Percentiles rank a stretch among this genome's conserved stretches.
These are phyloP conservation scores for Paraurostyla sp. DNA, from an alignment of 73 alveolate genomes.

Conservation along the genomic window DNA sequence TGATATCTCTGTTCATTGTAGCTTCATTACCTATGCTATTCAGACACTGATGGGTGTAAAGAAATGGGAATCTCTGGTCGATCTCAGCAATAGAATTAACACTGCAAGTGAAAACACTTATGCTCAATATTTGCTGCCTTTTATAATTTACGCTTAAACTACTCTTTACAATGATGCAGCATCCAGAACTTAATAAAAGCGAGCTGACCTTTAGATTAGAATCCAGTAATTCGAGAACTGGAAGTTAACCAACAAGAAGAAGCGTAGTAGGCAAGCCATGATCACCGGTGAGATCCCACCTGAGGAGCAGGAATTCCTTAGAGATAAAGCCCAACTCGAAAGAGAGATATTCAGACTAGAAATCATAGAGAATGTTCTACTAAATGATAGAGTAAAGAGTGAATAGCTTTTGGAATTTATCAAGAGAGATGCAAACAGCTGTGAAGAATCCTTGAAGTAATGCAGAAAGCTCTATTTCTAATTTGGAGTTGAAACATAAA, in stretches of 20 bases:
- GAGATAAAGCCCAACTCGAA: slow-evolving; percentile 87
- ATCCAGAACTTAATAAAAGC: slow-evolving; percentile 78
- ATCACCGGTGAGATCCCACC: slow-evolving; percentile 97
- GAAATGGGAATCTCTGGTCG: slow-evolving; percentile 96
- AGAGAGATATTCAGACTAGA: slow-evolving; percentile 88
- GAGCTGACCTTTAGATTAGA: slow-evolving; percentile 83
- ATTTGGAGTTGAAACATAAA: slow-evolving; percentile 88
- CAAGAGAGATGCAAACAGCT: slow-evolving; percentile 91
- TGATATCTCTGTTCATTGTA: slow-evolving; percentile 86
- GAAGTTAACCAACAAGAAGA: slow-evolving; percentile 93
- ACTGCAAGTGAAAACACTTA: slow-evolving; percentile 85
- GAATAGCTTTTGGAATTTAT: slow-evolving; percentile 86
- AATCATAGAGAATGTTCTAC: slow-evolving; percentile 87
- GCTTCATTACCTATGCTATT: slow-evolving; percentile 83
- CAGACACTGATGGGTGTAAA: slow-evolving; percentile 92
- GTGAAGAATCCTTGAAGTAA: slow-evolving; percentile 87
- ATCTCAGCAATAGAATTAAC: slow-evolving; percentile 85
- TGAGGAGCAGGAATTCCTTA: slow-evolving; percentile 93
- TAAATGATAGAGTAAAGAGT: slow-evolving; percentile 84
- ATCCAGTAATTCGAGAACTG: slow-evolving; percentile 89
- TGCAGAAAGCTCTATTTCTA: slow-evolving; percentile 89
- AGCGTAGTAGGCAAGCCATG: slow-evolving; percentile 94
- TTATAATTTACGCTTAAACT: slow-evolving; percentile 93
- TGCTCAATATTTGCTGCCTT: slow-evolving; percentile 90
- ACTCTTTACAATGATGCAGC: slow-evolving; percentile 90